Evolutionary conservation across 2,329 filamentous ascomycete species (phyloP).

Genomic region (Alternaria sp.): DNA sequence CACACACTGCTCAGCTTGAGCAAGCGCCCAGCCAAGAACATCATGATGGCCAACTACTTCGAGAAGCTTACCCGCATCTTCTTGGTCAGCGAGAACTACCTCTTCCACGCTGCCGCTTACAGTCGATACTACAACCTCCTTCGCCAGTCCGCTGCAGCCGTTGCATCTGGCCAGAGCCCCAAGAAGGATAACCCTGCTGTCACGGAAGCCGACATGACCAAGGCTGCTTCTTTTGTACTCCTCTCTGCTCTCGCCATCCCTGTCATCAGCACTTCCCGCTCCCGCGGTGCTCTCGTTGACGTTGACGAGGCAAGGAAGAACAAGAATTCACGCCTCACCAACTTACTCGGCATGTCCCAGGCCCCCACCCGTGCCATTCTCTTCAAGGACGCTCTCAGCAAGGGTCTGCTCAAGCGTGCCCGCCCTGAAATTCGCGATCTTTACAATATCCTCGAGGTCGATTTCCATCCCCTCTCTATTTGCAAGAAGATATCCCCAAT

Average conservation of each 20-base stretch:
- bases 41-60: conserved; percentile 99
- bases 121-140: conserved; percentile 96
- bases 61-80: conserved; percentile 99
- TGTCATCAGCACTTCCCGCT: conserved; percentile 97
- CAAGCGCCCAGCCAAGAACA: conserved; percentile 97
- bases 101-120: conserved; percentile 98
- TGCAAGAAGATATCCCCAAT: conserved; percentile 99
- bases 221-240: conserved; percentile 93
- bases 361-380: conserved; percentile 87
- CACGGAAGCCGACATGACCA: conserved; percentile 87
- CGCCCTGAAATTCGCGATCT: conserved; percentile 94
- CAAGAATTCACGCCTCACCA: conserved; percentile 97
- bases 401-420: conserved; percentile 90
- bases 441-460: conserved; percentile 98
- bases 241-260: conserved; percentile 96
- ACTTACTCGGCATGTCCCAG: conserved; percentile 90
- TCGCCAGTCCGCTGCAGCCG: conserved; percentile 82
- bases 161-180: conserved; percentile 83
- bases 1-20: conserved; percentile 96
- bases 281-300: conserved; percentile 92
- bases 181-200: conserved; percentile 95
- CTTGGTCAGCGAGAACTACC: conserved; percentile 98
- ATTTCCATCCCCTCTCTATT: conserved; percentile 98
- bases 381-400: conserved; percentile 95
- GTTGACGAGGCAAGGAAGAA: conserved; percentile 97